phyloP scores from a whole-genome alignment of 2,329 filamentous ascomycete genomes.

The Colletotrichum zoysiae region DNA sequence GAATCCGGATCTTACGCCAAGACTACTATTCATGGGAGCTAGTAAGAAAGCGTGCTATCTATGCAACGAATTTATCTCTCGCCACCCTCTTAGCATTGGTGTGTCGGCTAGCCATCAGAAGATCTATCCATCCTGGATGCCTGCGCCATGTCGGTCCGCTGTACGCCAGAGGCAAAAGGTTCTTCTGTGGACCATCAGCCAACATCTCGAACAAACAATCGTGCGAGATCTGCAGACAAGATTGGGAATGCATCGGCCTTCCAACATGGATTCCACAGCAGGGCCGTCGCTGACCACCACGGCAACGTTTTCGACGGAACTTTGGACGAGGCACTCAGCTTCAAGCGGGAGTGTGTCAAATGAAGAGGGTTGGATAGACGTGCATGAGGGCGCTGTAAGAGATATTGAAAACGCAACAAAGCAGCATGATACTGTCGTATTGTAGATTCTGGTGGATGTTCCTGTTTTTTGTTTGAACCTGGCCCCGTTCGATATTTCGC shows the following conservation, averaged over 20 bases:
- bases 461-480: too few relatives aligned
- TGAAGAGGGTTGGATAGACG: too few relatives aligned
- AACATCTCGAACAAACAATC: conserved; percentile 37
- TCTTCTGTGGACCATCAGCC: conserved; percentile 41
- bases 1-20: conserved; percentile 43
- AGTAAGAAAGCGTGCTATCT: conserved; percentile 53
- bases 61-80: conserved; percentile 47
- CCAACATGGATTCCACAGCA: conserved; percentile 42
- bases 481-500: too few relatives aligned
- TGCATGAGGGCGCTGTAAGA: too few relatives aligned
- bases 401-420: too few relatives aligned
- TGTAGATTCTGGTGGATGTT: too few relatives aligned
- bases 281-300: conserved; percentile 41
- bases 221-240: conserved; percentile 41
- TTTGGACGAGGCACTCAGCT: background rate
- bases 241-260: conserved; percentile 40
- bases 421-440: too few relatives aligned
- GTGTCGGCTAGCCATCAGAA: conserved; percentile 51
- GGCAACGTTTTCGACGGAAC: background rate
- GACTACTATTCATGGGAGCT: conserved; percentile 47
- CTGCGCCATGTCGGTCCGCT: conserved; percentile 37
- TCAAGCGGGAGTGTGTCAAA: too few relatives aligned
- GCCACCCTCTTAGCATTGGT: conserved; percentile 44
- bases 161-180: conserved; percentile 37
- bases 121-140: conserved; percentile 51